phyloP scores from a whole-genome alignment of 768 basidiomycete genomes.

The Coprinopsis marcescibilis region DNA sequence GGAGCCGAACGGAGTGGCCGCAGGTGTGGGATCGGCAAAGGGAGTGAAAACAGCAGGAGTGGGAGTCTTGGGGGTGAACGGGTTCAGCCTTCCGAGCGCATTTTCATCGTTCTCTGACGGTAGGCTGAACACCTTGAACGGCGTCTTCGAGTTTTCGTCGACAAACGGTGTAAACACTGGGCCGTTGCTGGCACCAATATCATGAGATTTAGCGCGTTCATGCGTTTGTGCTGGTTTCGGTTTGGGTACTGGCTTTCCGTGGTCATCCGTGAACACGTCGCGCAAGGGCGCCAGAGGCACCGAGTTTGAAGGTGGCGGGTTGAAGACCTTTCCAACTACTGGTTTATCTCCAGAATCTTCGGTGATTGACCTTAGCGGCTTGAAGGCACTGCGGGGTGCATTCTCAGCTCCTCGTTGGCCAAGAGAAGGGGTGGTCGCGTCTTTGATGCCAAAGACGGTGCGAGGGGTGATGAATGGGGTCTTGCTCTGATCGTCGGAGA shows the following conservation, averaged over 20 bases:
- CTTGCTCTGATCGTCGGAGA: slow-evolving; percentile 51
- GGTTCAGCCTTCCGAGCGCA: slow-evolving; percentile 21
- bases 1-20: slow-evolving; percentile 31
- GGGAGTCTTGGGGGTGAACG: slow-evolving; percentile 43
- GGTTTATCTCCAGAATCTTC: slow-evolving; percentile 34
- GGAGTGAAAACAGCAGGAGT: slow-evolving; percentile 33
- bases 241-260: slow-evolving; percentile 36
- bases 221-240: slow-evolving; percentile 26
- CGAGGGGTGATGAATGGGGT: slow-evolving; percentile 35
- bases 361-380: slow-evolving; percentile 24
- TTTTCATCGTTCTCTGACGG: slow-evolving; percentile 48
- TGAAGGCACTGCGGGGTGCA: slow-evolving; percentile 18
- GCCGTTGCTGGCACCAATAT: slow-evolving; percentile 12
- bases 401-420: slow-evolving; percentile 26
- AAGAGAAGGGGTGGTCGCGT: slow-evolving; percentile 28
- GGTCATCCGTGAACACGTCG: slow-evolving; percentile 40
- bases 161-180: slow-evolving; percentile 33
- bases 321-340: slow-evolving; percentile 62
- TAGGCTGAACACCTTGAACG: slow-evolving; percentile 68
- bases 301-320: slow-evolving; percentile 43
- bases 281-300: slow-evolving; percentile 34
- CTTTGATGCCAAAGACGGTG: slow-evolving; percentile 48
- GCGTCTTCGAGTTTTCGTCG: slow-evolving; percentile 40
- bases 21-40: slow-evolving; percentile 28
- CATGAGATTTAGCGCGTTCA: slow-evolving; percentile 40